A percentile compares a stretch with the other conserved stretches of the same genome.
phyloP scores from a whole-genome alignment of 345 rosid species.

The Salix koriyanagi region DNA sequence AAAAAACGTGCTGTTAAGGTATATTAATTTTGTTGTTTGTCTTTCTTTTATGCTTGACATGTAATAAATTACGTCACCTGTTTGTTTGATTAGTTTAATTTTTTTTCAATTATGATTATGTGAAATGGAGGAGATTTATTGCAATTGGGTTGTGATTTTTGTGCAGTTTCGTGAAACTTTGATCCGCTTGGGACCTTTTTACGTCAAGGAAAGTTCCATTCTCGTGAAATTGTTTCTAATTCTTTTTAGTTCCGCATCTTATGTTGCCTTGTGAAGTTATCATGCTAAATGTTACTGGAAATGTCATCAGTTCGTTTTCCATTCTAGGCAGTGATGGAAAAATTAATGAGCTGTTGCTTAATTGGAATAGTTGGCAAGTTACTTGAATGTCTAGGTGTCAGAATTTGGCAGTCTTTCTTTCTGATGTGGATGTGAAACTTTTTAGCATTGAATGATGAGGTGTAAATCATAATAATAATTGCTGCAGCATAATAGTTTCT shows the following conservation, averaged over 20 bases:
- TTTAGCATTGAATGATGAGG: background rate
- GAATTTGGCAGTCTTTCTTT: background rate
- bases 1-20: slow-evolving; percentile 77
- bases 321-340: background rate
- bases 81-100: background rate
- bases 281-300: background rate
- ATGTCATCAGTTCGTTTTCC: background rate
- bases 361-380: background rate
- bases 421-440: background rate
- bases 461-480: background rate
- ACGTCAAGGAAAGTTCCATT: slow-evolving; percentile 63
- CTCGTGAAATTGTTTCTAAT: background rate
- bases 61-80: background rate
- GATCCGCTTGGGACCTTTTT: slow-evolving; percentile 85
- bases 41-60: background rate
- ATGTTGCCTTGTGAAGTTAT: background rate
- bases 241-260: background rate
- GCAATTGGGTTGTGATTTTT: slow-evolving; percentile 4
- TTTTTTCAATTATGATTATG: background rate
- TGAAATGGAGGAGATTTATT: background rate
- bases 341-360: background rate
- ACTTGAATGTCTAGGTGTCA: background rate
- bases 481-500: background rate
- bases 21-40: background rate
- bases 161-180: slow-evolving; percentile 88